A percentile compares a stretch with the other conserved stretches of the same genome.
Evolutionary conservation across 306 rosid species (phyloP).

Genomic region (Abrus precatorius): DNA sequence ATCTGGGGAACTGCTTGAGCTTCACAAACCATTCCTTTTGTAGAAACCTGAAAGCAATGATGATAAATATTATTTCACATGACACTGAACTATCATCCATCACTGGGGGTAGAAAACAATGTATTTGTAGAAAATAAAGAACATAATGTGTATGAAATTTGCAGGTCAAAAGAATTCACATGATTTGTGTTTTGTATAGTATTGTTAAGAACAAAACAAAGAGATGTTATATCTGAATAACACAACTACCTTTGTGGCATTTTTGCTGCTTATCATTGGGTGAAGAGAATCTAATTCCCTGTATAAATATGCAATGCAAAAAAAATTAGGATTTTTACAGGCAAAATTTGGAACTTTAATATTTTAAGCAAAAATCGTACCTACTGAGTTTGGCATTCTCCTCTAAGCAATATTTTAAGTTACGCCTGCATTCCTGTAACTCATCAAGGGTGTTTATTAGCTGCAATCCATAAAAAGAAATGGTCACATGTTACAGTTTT

Average conservation of each 20-base stretch:
- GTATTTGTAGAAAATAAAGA: background rate
- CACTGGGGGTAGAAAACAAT: background rate
- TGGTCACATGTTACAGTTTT: constrained; percentile 43
- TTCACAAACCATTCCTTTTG: constrained; percentile 39
- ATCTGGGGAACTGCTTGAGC: constrained; percentile 54
- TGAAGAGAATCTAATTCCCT: constrained; percentile 79
- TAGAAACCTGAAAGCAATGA: constrained; percentile 54
- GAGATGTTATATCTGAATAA: constrained; percentile 40
- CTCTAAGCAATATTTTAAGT: constrained; percentile 79
- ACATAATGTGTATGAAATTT: constrained; percentile 2
- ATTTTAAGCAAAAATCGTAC: constrained; percentile 48
- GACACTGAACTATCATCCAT: background rate
- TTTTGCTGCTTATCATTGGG: constrained; percentile 50
- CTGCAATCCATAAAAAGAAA: constrained; percentile 58
- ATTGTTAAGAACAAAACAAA: constrained; percentile 24
- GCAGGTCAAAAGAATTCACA: constrained; percentile 16
- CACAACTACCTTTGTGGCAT: constrained; percentile 61
- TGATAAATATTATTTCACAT: constrained; percentile 22
- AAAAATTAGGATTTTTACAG: constrained; percentile 35
- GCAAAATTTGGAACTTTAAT: constrained; percentile 38
- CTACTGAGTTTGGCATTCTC: constrained; percentile 87
- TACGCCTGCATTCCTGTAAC: constrained; percentile 77
- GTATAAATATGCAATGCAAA: constrained; percentile 43
- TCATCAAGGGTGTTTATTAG: constrained; percentile 64
- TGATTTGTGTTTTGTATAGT: constrained; percentile 8